These are phyloP conservation scores for Picocystis salinarum DNA, from an alignment of 139 green algal genomes.

Conservation along the genomic window DNA sequence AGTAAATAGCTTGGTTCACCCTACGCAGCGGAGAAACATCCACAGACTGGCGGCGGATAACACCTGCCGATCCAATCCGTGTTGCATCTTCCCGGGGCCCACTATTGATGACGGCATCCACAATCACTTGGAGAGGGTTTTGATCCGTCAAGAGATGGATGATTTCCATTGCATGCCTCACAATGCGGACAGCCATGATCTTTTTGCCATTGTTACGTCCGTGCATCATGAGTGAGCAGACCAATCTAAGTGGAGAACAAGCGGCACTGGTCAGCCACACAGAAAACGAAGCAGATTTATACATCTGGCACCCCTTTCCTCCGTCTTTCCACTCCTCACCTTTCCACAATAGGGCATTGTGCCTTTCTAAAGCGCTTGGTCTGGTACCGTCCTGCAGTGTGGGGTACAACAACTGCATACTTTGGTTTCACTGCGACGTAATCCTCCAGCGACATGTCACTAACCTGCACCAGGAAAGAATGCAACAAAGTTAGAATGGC, in stretches of 20 bases:
- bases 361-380: constrained; percentile 97
- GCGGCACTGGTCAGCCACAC: neutral
- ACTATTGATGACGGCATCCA: constrained; percentile 98
- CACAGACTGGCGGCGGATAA: constrained; percentile 85
- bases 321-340: constrained; percentile 23
- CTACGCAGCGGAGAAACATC: constrained; percentile 97
- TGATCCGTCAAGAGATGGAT: constrained; percentile 95
- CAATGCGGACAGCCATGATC: constrained; percentile 89
- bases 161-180: constrained; percentile 96
- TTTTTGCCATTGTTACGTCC: constrained; percentile 99
- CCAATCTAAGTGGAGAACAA: neutral
- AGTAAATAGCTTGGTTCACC: constrained; percentile 94
- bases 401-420: constrained; percentile 80
- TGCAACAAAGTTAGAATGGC: neutral
- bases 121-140: constrained; percentile 95
- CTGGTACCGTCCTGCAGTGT: constrained; percentile 95
- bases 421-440: constrained; percentile 98
- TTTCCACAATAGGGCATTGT: constrained; percentile 96
- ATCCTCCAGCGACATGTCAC: constrained; percentile 94
- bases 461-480: constrained; percentile 42
- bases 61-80: constrained; percentile 87
- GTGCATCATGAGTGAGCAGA: constrained; percentile 83
- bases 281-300: neutral
- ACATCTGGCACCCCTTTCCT: neutral
- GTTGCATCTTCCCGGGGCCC: constrained; percentile 96